Evolutionary conservation across 139 green algal genomes (phyloP).

Genomic region (Zygnema circumcarinatum): DNA sequence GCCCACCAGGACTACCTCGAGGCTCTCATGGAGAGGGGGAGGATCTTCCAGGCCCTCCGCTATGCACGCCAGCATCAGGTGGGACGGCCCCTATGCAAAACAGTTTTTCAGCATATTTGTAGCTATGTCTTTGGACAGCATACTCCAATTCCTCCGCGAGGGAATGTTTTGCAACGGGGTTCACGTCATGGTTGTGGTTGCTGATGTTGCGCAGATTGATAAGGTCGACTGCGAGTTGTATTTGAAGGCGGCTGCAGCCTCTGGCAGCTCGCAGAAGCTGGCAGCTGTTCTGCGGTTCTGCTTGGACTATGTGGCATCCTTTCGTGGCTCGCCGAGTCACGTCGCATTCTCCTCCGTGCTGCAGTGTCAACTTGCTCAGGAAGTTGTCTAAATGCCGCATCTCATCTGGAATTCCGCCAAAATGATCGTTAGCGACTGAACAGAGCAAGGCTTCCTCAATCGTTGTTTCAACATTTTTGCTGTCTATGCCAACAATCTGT

Average conservation of each 20-base stretch:
- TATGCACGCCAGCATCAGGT: constrained; percentile 38
- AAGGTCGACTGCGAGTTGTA: neutral
- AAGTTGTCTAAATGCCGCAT: no score
- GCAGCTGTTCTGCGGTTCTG: neutral
- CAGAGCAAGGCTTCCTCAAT: no score
- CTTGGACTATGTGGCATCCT: neutral
- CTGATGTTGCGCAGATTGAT: neutral
- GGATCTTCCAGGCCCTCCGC: constrained; percentile 6
- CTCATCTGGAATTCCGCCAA: no score
- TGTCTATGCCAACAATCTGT: no score
- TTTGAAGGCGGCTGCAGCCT: neutral
- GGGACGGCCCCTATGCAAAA: no score
- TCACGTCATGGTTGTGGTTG: no score
- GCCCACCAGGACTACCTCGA: constrained; percentile 27
- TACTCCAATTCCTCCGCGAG: no score
- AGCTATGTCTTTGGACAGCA: no score
- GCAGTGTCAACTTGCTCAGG: neutral
- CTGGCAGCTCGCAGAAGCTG: neutral
- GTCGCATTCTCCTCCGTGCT: neutral
- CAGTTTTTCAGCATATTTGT: no score
- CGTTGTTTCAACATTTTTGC: no score
- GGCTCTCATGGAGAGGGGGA: neutral
- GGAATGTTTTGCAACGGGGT: no score
- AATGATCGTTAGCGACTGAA: no score
- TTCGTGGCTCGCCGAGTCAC: neutral